Evolutionary conservation across 768 basidiomycete species (phyloP), one percentile per base, ranked within the genome.

Genomic region (Tremella mesenterica): DNA sequence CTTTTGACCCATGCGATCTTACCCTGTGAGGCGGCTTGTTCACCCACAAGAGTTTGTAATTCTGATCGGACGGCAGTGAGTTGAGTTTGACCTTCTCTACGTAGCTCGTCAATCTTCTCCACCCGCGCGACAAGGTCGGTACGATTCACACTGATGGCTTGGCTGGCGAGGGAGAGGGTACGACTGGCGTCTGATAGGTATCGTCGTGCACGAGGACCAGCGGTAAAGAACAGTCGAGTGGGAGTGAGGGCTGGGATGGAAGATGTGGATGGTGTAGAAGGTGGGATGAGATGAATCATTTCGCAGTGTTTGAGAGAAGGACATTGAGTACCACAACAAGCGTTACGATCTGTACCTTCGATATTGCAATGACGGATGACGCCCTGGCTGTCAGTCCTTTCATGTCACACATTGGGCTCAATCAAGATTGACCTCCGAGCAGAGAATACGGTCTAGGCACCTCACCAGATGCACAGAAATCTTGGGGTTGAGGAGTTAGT

Each of bases 231-330:
- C 4, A 92, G 78, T 23, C 88, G 82, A 21, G 66, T 85, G 78
- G 21, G 85, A 82, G 38, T 85, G 70, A 39, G 87, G 72, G 75
- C 86, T 83, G 48, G 87, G 74, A 62, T 86, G 81, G 27, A 86
- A 78, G 61, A 83, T 82, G 57, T 83, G 78, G 57, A 56, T 1
- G 73, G 58, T 28, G 55, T 53, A 0, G 74, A 58, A 45, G 91
- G 78, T 48, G 81, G 82, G 5, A 88, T 85, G 49, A 85, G 78
- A 70, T 95, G 91, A 14, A 89, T 88, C 10, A 86, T 85, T 52
- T 85, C 86, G 72, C 88, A 88, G 50, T 84, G 85, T 55, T 31
- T 61, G 1, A 67, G 56, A 38, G 43, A 45, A 33, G 60, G 70
- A 16, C 59, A 48, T 59, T 67, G 70, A 21, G 66, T 69, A 5